Conservation (phyloP, 2,329 filamentous ascomycete species). For the Truncatella angustata region DNA sequence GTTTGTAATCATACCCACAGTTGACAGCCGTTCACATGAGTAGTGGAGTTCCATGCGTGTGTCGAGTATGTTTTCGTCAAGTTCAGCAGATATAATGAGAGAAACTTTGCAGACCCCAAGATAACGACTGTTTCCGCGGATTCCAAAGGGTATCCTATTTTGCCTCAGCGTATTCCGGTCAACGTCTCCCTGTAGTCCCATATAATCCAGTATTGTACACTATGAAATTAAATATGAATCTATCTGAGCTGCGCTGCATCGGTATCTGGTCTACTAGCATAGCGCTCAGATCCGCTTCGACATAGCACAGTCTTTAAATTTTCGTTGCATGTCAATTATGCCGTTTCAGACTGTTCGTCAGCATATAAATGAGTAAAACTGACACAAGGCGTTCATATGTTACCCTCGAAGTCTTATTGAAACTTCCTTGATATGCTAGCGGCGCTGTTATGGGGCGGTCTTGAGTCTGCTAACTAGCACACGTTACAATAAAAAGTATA, state of each 20-base stretch:
- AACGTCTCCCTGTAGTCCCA: too few relatives aligned
- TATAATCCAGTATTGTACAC: too few relatives aligned
- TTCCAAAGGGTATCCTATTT: too few relatives aligned
- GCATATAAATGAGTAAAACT: slow-evolving; percentile 35
- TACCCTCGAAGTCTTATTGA: slow-evolving; percentile 25
- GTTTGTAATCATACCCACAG: too few relatives aligned
- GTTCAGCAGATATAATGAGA: too few relatives aligned
- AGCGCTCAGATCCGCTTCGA: slow-evolving; percentile 39
- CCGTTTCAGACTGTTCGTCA: slow-evolving; percentile 25
- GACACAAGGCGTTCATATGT: slow-evolving; percentile 30
- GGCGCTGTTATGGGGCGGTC: slow-evolving; percentile 38
- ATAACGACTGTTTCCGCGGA: too few relatives aligned
- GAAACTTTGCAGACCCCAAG: too few relatives aligned
- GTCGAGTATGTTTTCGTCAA: too few relatives aligned
- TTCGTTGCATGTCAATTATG: slow-evolving; percentile 33
- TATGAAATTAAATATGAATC: too few relatives aligned
- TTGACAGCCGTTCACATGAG: too few relatives aligned
- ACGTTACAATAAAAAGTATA: neutral
- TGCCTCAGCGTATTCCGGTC: too few relatives aligned
- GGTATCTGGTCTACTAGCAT: slow-evolving; percentile 36
- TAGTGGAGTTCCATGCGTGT: too few relatives aligned
- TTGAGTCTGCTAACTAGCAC: slow-evolving; percentile 24
- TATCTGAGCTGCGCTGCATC: slow-evolving; percentile 33
- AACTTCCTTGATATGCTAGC: slow-evolving; percentile 29
- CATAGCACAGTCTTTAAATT: slow-evolving; percentile 34